Base-by-base conservation (phyloP, 2,329 filamentous ascomycete genomes). In the Pestalotiopsis sp. region DNA sequence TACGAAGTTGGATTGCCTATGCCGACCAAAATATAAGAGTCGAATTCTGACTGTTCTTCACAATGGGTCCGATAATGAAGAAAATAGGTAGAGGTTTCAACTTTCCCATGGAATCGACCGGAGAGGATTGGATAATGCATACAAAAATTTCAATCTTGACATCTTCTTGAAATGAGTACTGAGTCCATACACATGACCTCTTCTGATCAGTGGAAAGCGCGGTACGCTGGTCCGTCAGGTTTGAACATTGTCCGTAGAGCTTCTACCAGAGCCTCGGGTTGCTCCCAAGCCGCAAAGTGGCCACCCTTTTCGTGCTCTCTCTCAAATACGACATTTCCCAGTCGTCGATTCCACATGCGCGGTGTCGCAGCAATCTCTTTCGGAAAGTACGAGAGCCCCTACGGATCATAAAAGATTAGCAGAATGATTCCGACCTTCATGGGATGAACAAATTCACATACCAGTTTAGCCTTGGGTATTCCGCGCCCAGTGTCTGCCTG, bases 291-390 rank as follows among this genome's bases (percentile, higher is more conserved):
- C 3, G 70, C 66, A 65, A 71, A 73, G 7, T 72, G 70, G 31
- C 68, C 69, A 9, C 70, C 69, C 23, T 17, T n/a, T 3, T 70
- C 68, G 27, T 73, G 71, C 45, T 70, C 70, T 6, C 49, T 20
- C 63, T 73, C 71, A 36, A 71, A 72, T 3, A 73, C 67, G 0
- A 73, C 69, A 56, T 72, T 17, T 3, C 72, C 70, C n/a, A 73
- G n/a, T 38, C 61, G 71, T 14, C 58, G 25, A 27, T 72, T 72
- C 71, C 70, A 71, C 7, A 67, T n/a, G 49, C 61, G 58, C 2
- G 70, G 69, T 2, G 68, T 69, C 2, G 59, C 4, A 4, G 65
- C 65, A 4, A 72, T 64, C 56, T 72, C 71, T 60, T 70, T 70
- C 2, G 68, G 70, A 31, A 72, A 70, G 62, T 72, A 67, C 0